These are phyloP conservation scores for Wallacemonas sp. DNA, from an alignment of 208 protist genomes.

Conservation along the genomic window DNA sequence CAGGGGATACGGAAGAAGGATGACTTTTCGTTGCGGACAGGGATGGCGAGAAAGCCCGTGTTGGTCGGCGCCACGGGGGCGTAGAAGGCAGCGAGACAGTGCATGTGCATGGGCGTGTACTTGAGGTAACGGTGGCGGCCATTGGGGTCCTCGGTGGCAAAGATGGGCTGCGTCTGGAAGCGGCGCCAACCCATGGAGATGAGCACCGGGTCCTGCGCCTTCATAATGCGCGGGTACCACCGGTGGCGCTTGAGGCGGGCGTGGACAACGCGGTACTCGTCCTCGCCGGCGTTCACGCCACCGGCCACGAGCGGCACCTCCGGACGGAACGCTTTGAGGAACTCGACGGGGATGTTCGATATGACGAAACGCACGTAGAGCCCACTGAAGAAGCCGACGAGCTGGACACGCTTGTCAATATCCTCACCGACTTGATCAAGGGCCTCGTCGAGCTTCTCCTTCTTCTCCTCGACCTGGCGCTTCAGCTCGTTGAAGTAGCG, in stretches of 20 bases:
- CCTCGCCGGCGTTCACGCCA: conserved; percentile 95
- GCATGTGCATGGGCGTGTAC: conserved; percentile 99
- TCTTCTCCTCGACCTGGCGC: conserved; percentile 83
- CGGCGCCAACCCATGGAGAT: conserved; percentile 99
- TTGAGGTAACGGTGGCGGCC: conserved; percentile 97
- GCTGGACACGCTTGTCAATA: conserved; percentile 80
- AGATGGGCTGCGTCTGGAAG: conserved; percentile 96
- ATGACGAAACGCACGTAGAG: conserved; percentile 97
- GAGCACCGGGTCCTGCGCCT: conserved; percentile 98
- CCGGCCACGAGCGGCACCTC: conserved; percentile 92
- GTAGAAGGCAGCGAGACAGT: conserved; percentile 98
- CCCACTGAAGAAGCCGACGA: conserved; percentile 94
- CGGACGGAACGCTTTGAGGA: conserved; percentile 92
- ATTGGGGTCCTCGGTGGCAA: conserved; percentile 96
- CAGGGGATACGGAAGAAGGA: conserved; percentile 94
- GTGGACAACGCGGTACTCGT: conserved; percentile 94
- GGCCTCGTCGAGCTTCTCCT: conserved; percentile 74
- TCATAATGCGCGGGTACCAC: conserved; percentile 98
- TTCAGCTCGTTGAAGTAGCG: conserved; percentile 80
- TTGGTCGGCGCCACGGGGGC: conserved; percentile 96
- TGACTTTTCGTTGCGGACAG: conserved; percentile 54
- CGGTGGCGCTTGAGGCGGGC: conserved; percentile 98
- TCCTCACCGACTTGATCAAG: conserved; percentile 84
- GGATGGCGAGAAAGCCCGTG: conserved; percentile 96
- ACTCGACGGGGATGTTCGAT: conserved; percentile 95